Conservation (phyloP, 345 rosid genomes). For the Pseudoturritis turrita region DNA sequence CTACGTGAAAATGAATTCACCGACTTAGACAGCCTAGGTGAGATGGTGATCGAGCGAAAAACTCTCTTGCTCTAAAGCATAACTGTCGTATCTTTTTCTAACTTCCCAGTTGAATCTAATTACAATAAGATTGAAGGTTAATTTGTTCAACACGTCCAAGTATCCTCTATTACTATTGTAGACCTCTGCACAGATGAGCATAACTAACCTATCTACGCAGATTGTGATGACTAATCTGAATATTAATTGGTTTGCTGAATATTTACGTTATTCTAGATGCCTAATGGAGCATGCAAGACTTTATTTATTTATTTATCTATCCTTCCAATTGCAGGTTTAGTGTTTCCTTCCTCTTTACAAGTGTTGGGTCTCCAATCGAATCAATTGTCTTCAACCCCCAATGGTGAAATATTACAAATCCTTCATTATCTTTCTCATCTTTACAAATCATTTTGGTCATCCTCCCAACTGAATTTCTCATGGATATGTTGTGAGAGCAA, state of each 20-base stretch:
- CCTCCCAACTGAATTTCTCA: not conserved
- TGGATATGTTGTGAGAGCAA: not conserved
- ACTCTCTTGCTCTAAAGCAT: not conserved
- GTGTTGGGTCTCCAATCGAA: constrained; percentile 10
- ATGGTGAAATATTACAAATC: constrained; percentile 1
- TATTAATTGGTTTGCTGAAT: not conserved
- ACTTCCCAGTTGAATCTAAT: no score
- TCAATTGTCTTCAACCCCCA: not conserved
- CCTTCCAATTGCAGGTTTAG: constrained; percentile 13
- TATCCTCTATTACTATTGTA: no score
- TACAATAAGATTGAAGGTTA: no score
- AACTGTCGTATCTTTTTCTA: no score
- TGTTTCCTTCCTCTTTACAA: constrained; percentile 14
- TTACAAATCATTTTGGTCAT: not conserved
- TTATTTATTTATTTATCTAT: not conserved
- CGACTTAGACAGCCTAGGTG: constrained; percentile 6
- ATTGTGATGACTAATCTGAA: no score
- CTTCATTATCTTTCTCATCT: not conserved
- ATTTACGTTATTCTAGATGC: not conserved
- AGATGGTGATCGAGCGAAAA: not conserved
- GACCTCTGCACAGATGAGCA: no score
- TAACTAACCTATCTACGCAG: no score
- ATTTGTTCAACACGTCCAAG: no score
- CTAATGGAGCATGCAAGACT: not conserved
- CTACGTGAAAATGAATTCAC: constrained; percentile 4